Evolutionary conservation across 129 eudicot genomes (phyloP), one percentile per base, ranked within the genome.

Genomic region (Pittosporum tobira): DNA sequence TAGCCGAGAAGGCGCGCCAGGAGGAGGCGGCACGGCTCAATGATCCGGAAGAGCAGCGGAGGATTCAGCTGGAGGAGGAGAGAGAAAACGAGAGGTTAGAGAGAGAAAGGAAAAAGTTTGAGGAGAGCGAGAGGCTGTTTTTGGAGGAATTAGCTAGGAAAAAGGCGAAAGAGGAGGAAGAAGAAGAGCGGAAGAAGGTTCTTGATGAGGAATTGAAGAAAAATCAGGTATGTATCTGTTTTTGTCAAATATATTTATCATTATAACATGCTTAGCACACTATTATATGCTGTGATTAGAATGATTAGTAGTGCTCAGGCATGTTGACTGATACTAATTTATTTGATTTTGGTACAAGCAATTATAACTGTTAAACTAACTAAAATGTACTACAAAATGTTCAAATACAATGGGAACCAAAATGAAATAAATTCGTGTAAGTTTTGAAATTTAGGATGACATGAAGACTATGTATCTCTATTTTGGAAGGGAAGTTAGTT

Each of bases 101-200:
- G 74, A 77, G 79, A 56, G 99, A 87, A 16, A 63, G 85, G 22
- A 51, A 21, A 58, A 86, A 78, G 73, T 93, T 87, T 22, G 96
- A 93, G 85, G 96, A 81, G 64, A 70, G 82, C 68, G 99, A 93
- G 65, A 65, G 85, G 80, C 48, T 61, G 45, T 87, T 91, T 72
- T 71, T 71, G 10, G 73, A 77, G 52, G 90, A 57, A 18, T 68
- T 88, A 59, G 85, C 77, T 45, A 68, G 66, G 37, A 80, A 69
- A 59, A 70, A 59, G 77, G 73, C 65, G 18, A 63, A 63, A 20
- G 77, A 76, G 44, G 69, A 73, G 46, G 71, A 74, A 37, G 89
- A 71, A 59, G 84, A 77, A 57, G 73, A 72, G 52, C 61, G 77
- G 62, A 65, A 67, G 51, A 48, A 51, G 54, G 69, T 63, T 24